phyloP scores from a whole-genome alignment of 2,329 filamentous ascomycete genomes.

The Aureobasidium sp. region DNA sequence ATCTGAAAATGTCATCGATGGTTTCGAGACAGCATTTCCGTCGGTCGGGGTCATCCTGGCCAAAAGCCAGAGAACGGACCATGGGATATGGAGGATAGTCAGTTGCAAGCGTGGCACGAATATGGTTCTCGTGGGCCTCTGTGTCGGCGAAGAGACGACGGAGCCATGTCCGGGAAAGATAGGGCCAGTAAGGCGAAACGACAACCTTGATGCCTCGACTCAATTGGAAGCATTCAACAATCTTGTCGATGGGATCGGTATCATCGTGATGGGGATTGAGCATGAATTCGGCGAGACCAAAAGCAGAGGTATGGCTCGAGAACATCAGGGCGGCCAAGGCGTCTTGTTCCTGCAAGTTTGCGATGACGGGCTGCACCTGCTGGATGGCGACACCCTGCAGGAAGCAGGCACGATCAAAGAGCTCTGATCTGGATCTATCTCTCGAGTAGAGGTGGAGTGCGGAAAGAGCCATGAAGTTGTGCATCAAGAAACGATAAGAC shows the following conservation, averaged over 20 bases:
- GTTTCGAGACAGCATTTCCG: background rate
- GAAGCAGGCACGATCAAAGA: conserved; percentile 17
- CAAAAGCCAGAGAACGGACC: background rate
- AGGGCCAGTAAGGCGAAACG: background rate
- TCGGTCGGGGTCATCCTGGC: conserved; percentile 3
- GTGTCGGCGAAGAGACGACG: background rate
- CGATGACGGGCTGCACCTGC: conserved; percentile 16
- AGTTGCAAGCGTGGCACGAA: background rate
- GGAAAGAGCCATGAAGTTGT: conserved; percentile 21
- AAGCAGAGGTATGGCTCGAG: conserved; percentile 18
- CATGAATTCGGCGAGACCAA: conserved; percentile 14
- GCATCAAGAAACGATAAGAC: conserved; percentile 16
- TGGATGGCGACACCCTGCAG: conserved; percentile 17
- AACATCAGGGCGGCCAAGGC: conserved; percentile 18
- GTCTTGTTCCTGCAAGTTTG: conserved; percentile 10
- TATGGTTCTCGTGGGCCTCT: background rate
- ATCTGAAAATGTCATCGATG: conserved; percentile 9
- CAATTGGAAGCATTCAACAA: conserved; percentile 14
- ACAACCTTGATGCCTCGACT: conserved; percentile 9
- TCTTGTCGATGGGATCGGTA: conserved; percentile 11
- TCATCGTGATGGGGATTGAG: conserved; percentile 11
- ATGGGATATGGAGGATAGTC: background rate
- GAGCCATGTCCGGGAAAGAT: conserved; percentile 3
- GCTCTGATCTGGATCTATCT: background rate
- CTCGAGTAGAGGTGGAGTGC: conserved; percentile 20